Base-by-base conservation (phyloP, 1,284 basidiomycete genomes). In the Flammula alnicola region DNA sequence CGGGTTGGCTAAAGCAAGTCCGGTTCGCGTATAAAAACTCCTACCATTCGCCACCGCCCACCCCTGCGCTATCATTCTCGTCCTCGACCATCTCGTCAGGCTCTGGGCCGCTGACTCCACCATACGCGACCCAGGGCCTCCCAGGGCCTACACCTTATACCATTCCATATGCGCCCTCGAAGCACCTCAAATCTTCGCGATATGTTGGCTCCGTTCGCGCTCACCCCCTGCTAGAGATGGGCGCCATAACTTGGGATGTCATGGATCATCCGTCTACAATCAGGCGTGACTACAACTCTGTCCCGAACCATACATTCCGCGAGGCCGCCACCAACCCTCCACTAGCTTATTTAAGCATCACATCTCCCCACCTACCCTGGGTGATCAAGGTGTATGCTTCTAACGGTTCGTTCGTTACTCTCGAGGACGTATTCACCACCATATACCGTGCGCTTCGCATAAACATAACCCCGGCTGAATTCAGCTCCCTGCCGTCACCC, bases 401-500 rank as follows among this genome's bases (percentile, higher is more conserved):
- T 1, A 55, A 60, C 20, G 54, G 54, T 0, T 44, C 53, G 1
- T 64, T 55, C 39, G 65, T 72, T 27, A 64, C 66, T 1, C 40
- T 72, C 14, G 47, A 52, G 6, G 69, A 70, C 42, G 66, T 71
- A 3, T 44, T 69, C 5, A 54, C 60, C n/a, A 42, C 59, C 2
- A 49, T 66, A 26, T 60, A 63, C 49, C 51, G 51, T 3, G 46
- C 51, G 0, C 58, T 68, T n/a, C 60, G 63, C 12, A 44, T 39
- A 22, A 72, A 73, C 9, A 67, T 78, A 2, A 63, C 65, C 6
- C 53, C 61, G 0, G 29, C 56, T 10, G 79, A 81, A 36, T 81
- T 70, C 56, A 56, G 69, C 25, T 48, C 56, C 0, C 58, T 75
- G 3, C 67, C 68, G 0, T 62, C 65, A 0, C 62, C 65, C n/a